Evolutionary conservation across 148 eudicot genomes (phyloP).

Genomic region (Agrostemma githago): DNA sequence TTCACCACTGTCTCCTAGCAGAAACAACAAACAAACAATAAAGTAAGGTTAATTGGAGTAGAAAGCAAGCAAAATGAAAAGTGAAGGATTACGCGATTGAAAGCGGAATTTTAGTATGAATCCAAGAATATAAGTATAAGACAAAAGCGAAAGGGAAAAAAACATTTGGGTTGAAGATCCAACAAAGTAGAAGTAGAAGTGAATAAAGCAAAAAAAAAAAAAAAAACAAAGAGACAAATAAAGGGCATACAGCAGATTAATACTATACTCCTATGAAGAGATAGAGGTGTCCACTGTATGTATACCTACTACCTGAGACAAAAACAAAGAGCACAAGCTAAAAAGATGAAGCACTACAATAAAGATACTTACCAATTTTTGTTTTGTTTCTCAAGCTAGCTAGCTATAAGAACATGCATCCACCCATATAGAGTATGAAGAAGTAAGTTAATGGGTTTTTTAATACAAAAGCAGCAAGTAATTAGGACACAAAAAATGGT

Average conservation of each 20-base stretch:
- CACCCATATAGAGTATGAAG: too few species aligned
- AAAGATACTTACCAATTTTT: too few species aligned
- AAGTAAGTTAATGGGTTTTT: too few species aligned
- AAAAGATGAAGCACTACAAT: too few species aligned
- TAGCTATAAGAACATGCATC: too few species aligned
- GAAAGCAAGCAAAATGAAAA: background rate
- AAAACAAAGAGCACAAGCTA: background rate
- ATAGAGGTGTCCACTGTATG: too few species aligned
- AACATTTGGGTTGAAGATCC: constrained; percentile 27
- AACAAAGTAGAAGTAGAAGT: constrained; percentile 17
- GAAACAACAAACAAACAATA: constrained; percentile 17
- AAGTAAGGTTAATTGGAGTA: background rate
- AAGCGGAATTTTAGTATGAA: background rate
- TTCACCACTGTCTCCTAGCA: constrained; percentile 68
- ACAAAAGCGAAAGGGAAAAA: background rate
- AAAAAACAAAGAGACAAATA: background rate
- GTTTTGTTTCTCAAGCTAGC: too few species aligned
- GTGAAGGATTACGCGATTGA: background rate
- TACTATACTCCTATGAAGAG: background rate
- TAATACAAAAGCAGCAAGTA: too few species aligned
- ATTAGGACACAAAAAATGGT: too few species aligned
- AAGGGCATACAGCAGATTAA: constrained; percentile 5
- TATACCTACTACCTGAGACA: constrained; percentile 1
- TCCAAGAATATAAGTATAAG: background rate
- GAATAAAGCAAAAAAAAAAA: too few species aligned